Evolutionary conservation across 331 rosid genomes (phyloP), one percentile per base, ranked within the genome.

Genomic region (Erythrophleum ivorense): DNA sequence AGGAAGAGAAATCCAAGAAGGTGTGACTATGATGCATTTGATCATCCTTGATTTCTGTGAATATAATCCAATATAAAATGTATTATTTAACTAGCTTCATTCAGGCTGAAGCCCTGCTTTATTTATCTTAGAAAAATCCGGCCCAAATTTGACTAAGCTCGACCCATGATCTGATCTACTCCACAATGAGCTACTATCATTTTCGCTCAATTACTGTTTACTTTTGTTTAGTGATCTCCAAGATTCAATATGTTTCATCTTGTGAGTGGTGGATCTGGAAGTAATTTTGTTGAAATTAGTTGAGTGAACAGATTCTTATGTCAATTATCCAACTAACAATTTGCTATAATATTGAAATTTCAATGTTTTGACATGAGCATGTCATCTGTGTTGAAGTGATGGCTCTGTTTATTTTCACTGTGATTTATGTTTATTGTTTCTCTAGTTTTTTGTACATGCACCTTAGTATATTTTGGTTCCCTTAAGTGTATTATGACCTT

Each of bases 1-100:
- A 83, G 85, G 94, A 88, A 43, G 94, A 90, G 75, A 90, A 54
- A 59, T 72, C 91, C 19, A 90, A 88, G 84, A 90, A 86, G 92
- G 75, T 6, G 0, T 33, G 40, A 29, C 40, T 16, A 4, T 31
- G 18, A 29, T 62, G 67, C 67, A 10, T 31, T 19, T 57, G 24
- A 18, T n/a, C 6, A 1, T 59, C 9, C 10, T 29, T 59, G 14
- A 9, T 59, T 59, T 24, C 24, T 59, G 10, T 24, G 3, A 59
- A 9, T 59, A 16, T 59, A 59, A 24, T 59, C 7, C 5, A n/a
- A 21, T 55, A 6, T 55, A 6, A 18, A 55, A n/a, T 55, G n/a
- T 55, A 55, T 55, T 9, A 46, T 46, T 46, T 6, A 46, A 8
- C 9, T 55, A 11, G 29, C 31, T n/a, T 3, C 41, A 38, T 38